Conservation (phyloP, 306 rosid genomes). For the Cucurbita maxima region DNA sequence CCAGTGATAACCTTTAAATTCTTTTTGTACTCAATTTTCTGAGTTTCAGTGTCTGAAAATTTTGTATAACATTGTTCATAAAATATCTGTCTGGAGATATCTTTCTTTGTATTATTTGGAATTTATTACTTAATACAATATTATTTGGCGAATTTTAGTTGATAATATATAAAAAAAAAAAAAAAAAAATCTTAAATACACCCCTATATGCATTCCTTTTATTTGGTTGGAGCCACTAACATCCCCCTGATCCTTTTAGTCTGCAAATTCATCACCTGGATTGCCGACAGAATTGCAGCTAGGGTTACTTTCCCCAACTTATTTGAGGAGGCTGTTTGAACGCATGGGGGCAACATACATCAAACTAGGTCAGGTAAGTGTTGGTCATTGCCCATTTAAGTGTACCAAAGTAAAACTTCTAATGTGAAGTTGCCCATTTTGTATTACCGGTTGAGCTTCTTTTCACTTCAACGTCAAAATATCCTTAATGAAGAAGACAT, state of each 20-base stretch:
- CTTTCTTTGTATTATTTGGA: not conserved
- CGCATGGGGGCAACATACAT: slow-evolving; percentile 94
- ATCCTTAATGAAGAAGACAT: not conserved
- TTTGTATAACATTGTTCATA: not conserved
- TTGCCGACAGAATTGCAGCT: slow-evolving; percentile 58
- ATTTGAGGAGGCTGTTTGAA: slow-evolving; percentile 77
- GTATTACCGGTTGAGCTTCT: not conserved
- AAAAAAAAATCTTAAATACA: not conserved
- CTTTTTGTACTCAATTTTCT: not conserved
- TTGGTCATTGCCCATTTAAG: not conserved
- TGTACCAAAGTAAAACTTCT: not conserved
- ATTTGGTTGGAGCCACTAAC: not conserved
- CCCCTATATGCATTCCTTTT: not conserved
- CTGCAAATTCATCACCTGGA: slow-evolving; percentile 52
- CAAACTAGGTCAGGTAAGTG: slow-evolving; percentile 81
- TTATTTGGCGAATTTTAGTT: not conserved
- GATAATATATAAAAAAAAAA: not conserved
- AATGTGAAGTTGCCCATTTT: not conserved
- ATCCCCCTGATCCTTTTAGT: slow-evolving; percentile 25
- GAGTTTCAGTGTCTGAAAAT: not conserved
- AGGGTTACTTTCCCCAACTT: slow-evolving; percentile 66
- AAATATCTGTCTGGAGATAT: not conserved
- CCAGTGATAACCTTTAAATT: not conserved
- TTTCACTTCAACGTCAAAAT: not conserved
- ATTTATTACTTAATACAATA: not conserved